These are phyloP conservation scores for Candida schatavii DNA, from an alignment of 805 yeast genomes.

Conservation along the genomic window DNA sequence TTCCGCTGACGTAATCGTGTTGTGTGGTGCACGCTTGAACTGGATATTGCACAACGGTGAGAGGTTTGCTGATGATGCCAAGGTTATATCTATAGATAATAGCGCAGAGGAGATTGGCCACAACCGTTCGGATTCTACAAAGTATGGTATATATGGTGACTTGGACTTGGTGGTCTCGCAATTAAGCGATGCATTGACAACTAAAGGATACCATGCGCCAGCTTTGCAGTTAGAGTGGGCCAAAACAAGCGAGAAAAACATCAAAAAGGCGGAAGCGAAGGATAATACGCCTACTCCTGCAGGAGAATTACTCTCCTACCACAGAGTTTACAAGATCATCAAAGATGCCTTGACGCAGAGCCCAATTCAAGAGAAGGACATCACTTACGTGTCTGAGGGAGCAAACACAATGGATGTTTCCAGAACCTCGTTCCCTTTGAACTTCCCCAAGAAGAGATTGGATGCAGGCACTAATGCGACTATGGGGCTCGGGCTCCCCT, in stretches of 20 bases:
- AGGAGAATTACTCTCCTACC: constrained; percentile 38
- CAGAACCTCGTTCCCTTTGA: constrained; percentile 56
- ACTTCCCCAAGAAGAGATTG: constrained; percentile 49
- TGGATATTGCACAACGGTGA: constrained; percentile 74
- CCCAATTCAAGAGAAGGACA: constrained; percentile 20
- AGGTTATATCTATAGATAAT: constrained; percentile 57
- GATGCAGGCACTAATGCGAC: constrained; percentile 80
- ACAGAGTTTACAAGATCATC: constrained; percentile 51
- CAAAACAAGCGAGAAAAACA: constrained; percentile 26
- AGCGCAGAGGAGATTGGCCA: constrained; percentile 51
- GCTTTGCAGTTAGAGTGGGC: constrained; percentile 21
- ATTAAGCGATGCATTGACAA: constrained; percentile 24
- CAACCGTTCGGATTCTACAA: constrained; percentile 33
- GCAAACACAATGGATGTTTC: constrained; percentile 77
- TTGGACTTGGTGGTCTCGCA: constrained; percentile 38
- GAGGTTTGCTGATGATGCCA: constrained; percentile 43
- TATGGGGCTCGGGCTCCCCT: constrained; percentile 74
- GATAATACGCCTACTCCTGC: constrained; percentile 8
- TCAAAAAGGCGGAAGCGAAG: constrained; percentile 34
- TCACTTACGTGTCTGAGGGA: constrained; percentile 61
- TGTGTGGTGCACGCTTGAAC: constrained; percentile 66
- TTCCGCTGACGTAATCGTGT: constrained; percentile 55
- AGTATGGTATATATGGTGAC: constrained; percentile 56
- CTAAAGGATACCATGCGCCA: constrained; percentile 28
- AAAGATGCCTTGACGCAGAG: constrained; percentile 22